Base-by-base conservation (phyloP, 2,329 filamentous ascomycete species). In the Orbilia oligospora region DNA sequence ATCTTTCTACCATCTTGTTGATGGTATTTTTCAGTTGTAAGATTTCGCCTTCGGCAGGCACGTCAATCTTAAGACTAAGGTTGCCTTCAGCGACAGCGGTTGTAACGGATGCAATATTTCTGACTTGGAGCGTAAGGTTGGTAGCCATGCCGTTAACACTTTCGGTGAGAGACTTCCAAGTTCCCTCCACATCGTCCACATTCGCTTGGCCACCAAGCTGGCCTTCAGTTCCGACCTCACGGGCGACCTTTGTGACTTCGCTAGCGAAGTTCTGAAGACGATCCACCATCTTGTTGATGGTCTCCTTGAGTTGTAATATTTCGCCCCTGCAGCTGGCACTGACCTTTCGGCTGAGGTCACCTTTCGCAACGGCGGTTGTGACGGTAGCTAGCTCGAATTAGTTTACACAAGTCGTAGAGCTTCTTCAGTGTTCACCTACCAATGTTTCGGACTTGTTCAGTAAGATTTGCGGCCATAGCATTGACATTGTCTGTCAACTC, bases 231-330 rank as follows among this genome's bases (percentile, higher is more conserved):
- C 95, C 95, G 87, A 98, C 96, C 85, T 98, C 95, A 84, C 93
- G 92, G 44, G 76, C 69, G 38, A 99, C 92, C 85, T 96, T 97
- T 44, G 95, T 98, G 82, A 99, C 96, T 86, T 98, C 95, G 83
- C 94, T 92, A 9, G 96, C 96, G 84, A 98, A 98, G 83, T 97
- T 94, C 83, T 97, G 93, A 73, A 99, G 87, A 84, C 97, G 96
- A 84, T 97, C 96, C 81, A 99, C 95, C 95, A 99, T 99, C 84
- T 93, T 96, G 86, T 99, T 99, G 87, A 98, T 99, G 56, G 96
- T 98, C 77, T 94, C 94, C 86, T 99, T 99, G 83, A 99, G 91
- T 86, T 93, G 93, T 83, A 91, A 92, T 83, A 94, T 98, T 88
- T 95, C 96, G 85, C 92, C 97, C 86, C 91, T 92, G 85, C 92